Base-by-base conservation (phyloP, 208 protist species). In the Trypanosoma scelopori region DNA sequence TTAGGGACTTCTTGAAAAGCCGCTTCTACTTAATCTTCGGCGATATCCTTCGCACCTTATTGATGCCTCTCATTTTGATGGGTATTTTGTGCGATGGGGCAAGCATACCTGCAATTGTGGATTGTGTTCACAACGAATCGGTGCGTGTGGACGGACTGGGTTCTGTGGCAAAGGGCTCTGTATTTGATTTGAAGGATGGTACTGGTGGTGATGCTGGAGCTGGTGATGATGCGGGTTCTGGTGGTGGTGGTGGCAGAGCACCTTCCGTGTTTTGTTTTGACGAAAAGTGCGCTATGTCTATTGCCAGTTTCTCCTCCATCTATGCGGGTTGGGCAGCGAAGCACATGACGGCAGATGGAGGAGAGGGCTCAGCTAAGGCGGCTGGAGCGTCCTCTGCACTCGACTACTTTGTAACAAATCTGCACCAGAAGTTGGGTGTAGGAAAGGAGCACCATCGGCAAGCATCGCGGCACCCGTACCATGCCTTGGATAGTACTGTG, bases 101-200 rank as follows among this genome's bases (percentile, higher is more conserved):
- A 57, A 94, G 88, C 58, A 61, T 89, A 18, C 50, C 58, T 30
- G 48, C 27, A 27, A 49, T 92, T 32, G 67, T 85, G 22, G 59
- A 75, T n/a, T 76, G 76, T 30, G 64, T 92, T 20, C 58, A 73
- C 9, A 62, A 72, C 42, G 67, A 81, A 62, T 84, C 85, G 55
- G 82, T 75, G 4, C 59, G 58, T 37, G 81, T 92, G 32, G 82
- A 94, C 52, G 88, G 85, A 18, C 63, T 94, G 60, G 88, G 88
- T 32, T 89, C 83, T 13, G 79, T 94, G n/a, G 74, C 78, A 7
- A 65, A 60, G 22, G 82, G 76, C 5, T 67, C 80, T 18, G 45
- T 58, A 18, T 82, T 86, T 66, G 75, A 79, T 9, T 27, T 52
- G 1, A 39, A 50, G n/a, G 0, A 7, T 22, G 13, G 4, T 49